Conservation (phyloP, 2,329 filamentous ascomycete species). For the Aspergillus calidoustus region DNA sequence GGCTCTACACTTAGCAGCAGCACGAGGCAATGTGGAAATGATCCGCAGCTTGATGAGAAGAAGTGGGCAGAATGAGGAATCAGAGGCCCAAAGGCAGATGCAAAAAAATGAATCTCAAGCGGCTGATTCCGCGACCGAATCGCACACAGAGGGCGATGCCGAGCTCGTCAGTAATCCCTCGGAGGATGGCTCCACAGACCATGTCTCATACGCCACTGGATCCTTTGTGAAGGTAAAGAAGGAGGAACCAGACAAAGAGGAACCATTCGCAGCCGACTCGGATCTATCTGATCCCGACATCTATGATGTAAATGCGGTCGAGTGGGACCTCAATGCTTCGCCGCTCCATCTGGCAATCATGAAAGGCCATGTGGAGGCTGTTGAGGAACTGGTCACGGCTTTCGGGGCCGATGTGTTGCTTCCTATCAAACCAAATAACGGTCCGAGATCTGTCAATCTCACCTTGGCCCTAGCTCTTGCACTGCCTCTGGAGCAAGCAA, state of each 20-base stretch:
- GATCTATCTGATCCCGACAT: conserved; percentile 74
- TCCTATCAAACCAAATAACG: conserved; percentile 68
- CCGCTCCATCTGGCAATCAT: conserved; percentile 80
- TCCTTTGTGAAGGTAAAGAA: conserved; percentile 71
- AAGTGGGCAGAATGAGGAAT: conserved; percentile 66
- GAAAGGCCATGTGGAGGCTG: conserved; percentile 70
- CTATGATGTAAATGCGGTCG: conserved; percentile 76
- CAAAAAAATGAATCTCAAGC: conserved; percentile 24
- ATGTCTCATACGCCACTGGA: conserved; percentile 61
- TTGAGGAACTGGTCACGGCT: conserved; percentile 69
- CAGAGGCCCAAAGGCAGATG: conserved; percentile 63
- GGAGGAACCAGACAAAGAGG: conserved; percentile 36
- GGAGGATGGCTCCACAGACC: conserved; percentile 47
- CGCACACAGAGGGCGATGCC: conserved; percentile 19
- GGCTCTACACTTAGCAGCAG: conserved; percentile 79
- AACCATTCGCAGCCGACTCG: conserved; percentile 57
- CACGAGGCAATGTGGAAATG: conserved; percentile 71
- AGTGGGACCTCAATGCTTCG: conserved; percentile 77
- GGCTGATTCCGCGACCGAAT: neutral
- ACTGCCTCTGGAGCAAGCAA: conserved; percentile 66
- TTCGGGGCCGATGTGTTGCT: conserved; percentile 79
- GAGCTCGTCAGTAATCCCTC: conserved; percentile 24
- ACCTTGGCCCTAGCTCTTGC: conserved; percentile 69
- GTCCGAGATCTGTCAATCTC: conserved; percentile 62
- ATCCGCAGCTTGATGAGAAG: conserved; percentile 73